Base-by-base conservation (phyloP, 2,329 filamentous ascomycete genomes). In the Trichoderma gracile region DNA sequence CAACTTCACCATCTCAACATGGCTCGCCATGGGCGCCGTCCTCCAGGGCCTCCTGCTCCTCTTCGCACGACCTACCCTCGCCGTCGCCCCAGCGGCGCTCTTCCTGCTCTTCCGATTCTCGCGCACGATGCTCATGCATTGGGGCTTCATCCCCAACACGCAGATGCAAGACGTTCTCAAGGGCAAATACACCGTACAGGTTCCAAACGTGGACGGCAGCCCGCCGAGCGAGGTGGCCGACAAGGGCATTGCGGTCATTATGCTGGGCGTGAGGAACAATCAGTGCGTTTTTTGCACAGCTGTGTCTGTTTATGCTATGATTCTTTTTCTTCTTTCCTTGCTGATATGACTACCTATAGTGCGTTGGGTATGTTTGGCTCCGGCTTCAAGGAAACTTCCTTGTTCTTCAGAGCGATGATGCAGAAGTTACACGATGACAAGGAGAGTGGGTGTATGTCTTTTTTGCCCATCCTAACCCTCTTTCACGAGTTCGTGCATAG, bases 1-100 rank as follows among this genome's bases (percentile, higher is more conserved):
- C 7, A 55, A 53, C 30, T 59, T 66, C 25, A 49, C 60, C 12
- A 40, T 66, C 15, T 47, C 60, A 10, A 64, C 61, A 14, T 66
- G 64, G 64, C 30, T 66, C 30, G 53, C 60, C 1, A 47, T 66
- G 9, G 64, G 64, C 10, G 64, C 64, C 17, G 9, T 45, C 14
- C 14, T 55, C 17, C 64, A 66, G 5, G 59, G 60, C 4, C 12
- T 49, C 12, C 25, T 64, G 15, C 40, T 59, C 7, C 5, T 64
- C 2, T 49, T 66, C n/a, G 38, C 58, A 8, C 53, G 49, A 4
- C 59, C 61, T 7, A 64, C 47, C 10, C 45, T 47, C 17, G 64
- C 54, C 1, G 9, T 66, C 1, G 54, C 61, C 17, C 64, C 64
- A 7, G 47, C 49, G 15, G 21, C 42, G 3, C 30, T 63, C 42